Percentiles rank a stretch among this genome's conserved stretches.
Evolutionary conservation across 768 basidiomycete species (phyloP).

Genomic region (Termitomyces sp.): DNA sequence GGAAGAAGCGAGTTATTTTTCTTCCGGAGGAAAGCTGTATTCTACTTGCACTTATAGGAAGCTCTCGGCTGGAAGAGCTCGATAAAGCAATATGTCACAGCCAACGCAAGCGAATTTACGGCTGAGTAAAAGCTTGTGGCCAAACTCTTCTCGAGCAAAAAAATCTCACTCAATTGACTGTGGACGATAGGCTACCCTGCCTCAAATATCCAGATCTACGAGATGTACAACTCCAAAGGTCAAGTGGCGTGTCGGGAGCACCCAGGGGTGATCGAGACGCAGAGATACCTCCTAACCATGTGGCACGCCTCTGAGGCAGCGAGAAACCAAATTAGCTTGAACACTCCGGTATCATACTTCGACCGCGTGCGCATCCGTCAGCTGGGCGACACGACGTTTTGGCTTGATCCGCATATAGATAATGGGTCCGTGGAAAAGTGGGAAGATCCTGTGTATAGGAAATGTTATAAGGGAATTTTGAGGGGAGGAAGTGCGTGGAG

Average conservation of each 20-base stretch:
- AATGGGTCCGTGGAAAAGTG: constrained; percentile 50
- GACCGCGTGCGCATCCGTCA: constrained; percentile 70
- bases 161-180: background rate
- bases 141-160: background rate
- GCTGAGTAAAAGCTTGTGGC: constrained; percentile 23
- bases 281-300: constrained; percentile 49
- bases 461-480: constrained; percentile 38
- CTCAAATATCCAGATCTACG: constrained; percentile 66
- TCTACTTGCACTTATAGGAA: constrained; percentile 29
- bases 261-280: constrained; percentile 49
- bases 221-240: constrained; percentile 62
- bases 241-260: constrained; percentile 70
- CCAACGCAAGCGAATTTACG: constrained; percentile 41
- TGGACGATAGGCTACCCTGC: constrained; percentile 50
- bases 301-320: constrained; percentile 44
- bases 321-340: constrained; percentile 30
- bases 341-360: constrained; percentile 66
- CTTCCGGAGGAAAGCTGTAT: background rate
- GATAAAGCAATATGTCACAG: constrained; percentile 47
- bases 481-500: constrained; percentile 37
- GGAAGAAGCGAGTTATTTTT: constrained; percentile 31
- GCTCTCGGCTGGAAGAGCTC: constrained; percentile 53
- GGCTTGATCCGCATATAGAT: constrained; percentile 57
- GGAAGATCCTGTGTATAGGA: constrained; percentile 41
- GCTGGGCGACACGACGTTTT: constrained; percentile 65